Evolutionary conservation across 257 asterid species (phyloP), one percentile per base, ranked within the genome.

Genomic region (Hygrophila difformis): DNA sequence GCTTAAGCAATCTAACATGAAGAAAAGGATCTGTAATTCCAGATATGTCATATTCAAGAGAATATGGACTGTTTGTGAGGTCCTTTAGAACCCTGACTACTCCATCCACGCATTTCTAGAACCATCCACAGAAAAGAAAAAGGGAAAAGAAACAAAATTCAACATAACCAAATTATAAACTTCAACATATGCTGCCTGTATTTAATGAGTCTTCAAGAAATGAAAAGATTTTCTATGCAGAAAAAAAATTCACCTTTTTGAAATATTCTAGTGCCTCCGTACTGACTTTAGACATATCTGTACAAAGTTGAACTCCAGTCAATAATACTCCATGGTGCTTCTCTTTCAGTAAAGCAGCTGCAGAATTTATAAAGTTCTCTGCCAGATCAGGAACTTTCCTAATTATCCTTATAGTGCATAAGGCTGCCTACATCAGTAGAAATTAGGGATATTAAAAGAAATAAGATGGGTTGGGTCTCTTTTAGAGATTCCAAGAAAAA

Each of bases 371-470:
- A 58, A 86, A 91, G 70, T 76, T 86, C 61, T 91, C 99, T 53
- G 85, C 97, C 65, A 86, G 76, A 73, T 91, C 99, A 0, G 99
- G 99, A 43, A 82, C 99, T 84, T 91, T 91, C 79, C 62, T 82
- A 69, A 91, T 75, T 65, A 91, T 86, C 77, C 99, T 81, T 62
- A 83, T 78, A 33, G 94, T 63, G 75, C 99, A 91, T 63, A 91
- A 71, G 6, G 99, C 95, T 62, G 99, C 99, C 99, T 91, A 62
- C 54, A 64, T 65, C 40, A 33, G 2, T 1, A 39, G 33, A 18
- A 50, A 42, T 46, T 51, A 60, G 40, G 53, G 29, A 51, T 38
- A 41, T 9, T 16, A 15, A 13, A 44, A 42, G 60, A 36, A 50
- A 55, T 40, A 47, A 56, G 18, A 50, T 23, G 21, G 41, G 33